Percentiles rank a stretch among this genome's conserved stretches.
phyloP scores from a whole-genome alignment of 305 asterid genomes.

The Solanum aculeatissimum region DNA sequence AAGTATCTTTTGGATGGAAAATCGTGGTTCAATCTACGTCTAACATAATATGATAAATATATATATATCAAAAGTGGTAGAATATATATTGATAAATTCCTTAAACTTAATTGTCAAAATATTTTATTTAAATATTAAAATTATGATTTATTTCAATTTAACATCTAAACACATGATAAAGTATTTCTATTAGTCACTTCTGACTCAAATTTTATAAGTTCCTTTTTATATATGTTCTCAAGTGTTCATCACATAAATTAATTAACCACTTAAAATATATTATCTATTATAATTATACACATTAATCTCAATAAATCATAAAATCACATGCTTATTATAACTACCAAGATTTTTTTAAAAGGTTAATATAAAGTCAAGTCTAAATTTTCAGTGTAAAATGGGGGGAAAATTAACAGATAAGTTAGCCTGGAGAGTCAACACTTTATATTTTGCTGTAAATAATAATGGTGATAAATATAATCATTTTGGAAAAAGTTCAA shows the following conservation, averaged over 20 bases:
- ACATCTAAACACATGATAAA: background rate
- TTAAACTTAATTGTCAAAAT: background rate
- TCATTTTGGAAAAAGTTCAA: background rate
- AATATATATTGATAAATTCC: background rate
- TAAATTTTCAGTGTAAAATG: background rate
- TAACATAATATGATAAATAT: background rate
- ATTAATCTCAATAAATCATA: background rate
- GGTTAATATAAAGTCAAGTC: background rate
- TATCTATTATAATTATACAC: background rate
- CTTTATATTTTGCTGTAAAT: background rate
- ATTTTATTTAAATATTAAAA: background rate
- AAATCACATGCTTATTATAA: background rate
- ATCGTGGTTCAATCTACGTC: background rate
- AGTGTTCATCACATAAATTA: background rate
- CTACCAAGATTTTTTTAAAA: background rate
- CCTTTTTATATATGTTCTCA: background rate
- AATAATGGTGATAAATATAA: background rate
- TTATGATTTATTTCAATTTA: background rate
- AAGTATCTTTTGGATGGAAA: fast-evolving
- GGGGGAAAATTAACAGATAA: background rate
- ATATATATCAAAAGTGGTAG: background rate
- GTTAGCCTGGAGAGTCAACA: background rate
- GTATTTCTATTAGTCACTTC: background rate
- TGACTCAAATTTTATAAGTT: background rate
- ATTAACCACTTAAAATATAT: background rate